A percentile compares a stretch with the other conserved stretches of the same genome.
These are phyloP conservation scores for Stachybotrys chartarum DNA, from an alignment of 2,329 filamentous ascomycete genomes.

Conservation along the genomic window DNA sequence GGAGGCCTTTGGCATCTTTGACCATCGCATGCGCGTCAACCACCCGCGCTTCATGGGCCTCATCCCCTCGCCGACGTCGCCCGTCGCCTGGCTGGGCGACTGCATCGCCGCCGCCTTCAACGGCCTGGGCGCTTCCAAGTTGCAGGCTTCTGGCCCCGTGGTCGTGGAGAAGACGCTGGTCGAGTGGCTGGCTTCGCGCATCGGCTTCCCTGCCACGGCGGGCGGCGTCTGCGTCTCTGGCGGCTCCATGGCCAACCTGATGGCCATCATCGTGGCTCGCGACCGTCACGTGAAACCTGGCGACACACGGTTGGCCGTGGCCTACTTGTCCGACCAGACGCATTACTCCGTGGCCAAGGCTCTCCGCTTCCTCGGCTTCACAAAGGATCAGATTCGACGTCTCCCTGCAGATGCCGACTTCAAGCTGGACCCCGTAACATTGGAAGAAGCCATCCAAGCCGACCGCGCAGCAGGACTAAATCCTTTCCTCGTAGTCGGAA, in stretches of 20 bases:
- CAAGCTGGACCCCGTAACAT: background rate
- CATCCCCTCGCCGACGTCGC: conserved; percentile 13
- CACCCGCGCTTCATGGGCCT: conserved; percentile 7
- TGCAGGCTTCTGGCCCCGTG: conserved; percentile 13
- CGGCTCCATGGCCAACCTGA: conserved; percentile 17
- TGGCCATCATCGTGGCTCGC: conserved; percentile 12
- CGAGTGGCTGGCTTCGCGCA: conserved; percentile 10
- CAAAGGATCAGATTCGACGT: conserved; percentile 4
- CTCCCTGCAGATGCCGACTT: conserved; percentile 4
- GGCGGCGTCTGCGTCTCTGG: conserved; percentile 16
- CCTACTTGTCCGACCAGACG: conserved; percentile 11
- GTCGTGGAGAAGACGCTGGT: conserved; percentile 15
- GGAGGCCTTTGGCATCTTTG: background rate
- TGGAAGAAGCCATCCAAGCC: conserved; percentile 3
- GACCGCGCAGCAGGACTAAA: conserved; percentile 5
- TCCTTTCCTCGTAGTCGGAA: conserved; percentile 9
- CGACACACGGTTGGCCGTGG: conserved; percentile 5
- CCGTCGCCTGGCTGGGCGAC: conserved; percentile 15
- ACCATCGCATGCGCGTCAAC: conserved; percentile 1
- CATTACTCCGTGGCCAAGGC: conserved; percentile 10
- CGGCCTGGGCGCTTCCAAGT: conserved; percentile 9
- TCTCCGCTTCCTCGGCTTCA: conserved; percentile 6
- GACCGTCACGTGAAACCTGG: conserved; percentile 9
- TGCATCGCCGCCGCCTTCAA: conserved; percentile 12
- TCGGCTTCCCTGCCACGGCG: conserved; percentile 9